Evolutionary conservation across 148 eudicot genomes (phyloP), one percentile per base, ranked within the genome.

Genomic region (Fagopyrum esculentum): DNA sequence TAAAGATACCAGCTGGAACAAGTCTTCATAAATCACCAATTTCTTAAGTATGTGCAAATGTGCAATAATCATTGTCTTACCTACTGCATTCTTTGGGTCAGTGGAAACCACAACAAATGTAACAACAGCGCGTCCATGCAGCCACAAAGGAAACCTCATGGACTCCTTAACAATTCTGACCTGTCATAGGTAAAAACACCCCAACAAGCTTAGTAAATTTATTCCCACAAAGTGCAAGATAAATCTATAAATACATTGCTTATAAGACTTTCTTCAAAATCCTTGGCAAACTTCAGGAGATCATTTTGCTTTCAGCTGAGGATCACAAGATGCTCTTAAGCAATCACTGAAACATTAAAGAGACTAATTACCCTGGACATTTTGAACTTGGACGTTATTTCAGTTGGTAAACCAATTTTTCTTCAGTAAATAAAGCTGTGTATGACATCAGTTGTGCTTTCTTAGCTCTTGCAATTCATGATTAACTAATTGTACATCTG

Each of bases 131-230:
- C 80, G 89, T 46, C 98, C 99, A 84, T 96, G 98, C 88, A 96
- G 78, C 99, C 97, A 96, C 84, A 96, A 78, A 72, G 99, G 98
- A 77, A 96, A 90, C 72, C 64, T 85, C 99, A 92, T 96, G 61
- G 84, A 85, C 80, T 81, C 89, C 77, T 92, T 88, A 74, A 96
- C 85, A 77, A 96, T 80, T 75, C 93, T 86, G 48, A 88, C 89
- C 98, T 96, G 91, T 63, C 69, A 16, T 44, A 73, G 19, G 72
- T n/a, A 13, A 52, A 70, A 64, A 29, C 30, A 5, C 1, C 9
- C 3, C 3, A 26, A 71, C 47, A 74, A 52, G 4, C 76, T 50
- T 9, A 49, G n/a, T 12, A 7, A 72, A 50, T 9, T 22, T 26
- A 5, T 49, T 26, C 26, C 12, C 26, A 35, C 47, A 12, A 48